phyloP scores from a whole-genome alignment of 1,284 basidiomycete genomes.

The Salmacisia buchloeana region DNA sequence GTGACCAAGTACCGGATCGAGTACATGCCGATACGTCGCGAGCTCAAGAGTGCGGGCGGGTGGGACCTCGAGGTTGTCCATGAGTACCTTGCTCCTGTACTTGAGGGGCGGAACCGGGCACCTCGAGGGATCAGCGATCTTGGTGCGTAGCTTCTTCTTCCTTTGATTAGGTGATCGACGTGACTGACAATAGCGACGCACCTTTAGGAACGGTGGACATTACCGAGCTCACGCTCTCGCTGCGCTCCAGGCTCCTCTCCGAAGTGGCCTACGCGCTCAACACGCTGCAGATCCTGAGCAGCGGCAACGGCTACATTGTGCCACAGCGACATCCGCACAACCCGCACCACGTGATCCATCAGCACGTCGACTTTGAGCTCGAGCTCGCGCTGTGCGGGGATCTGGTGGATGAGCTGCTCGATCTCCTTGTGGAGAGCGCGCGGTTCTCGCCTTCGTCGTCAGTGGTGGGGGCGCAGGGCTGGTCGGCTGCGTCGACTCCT shows the following conservation, averaged over 20 bases:
- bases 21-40: slow-evolving; percentile 75
- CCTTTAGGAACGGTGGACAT: slow-evolving; percentile 68
- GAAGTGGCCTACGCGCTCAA: slow-evolving; percentile 87
- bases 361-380: slow-evolving; percentile 57
- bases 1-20: slow-evolving; percentile 73
- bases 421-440: slow-evolving; percentile 70
- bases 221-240: slow-evolving; percentile 77
- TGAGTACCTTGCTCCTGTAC: slow-evolving; percentile 58
- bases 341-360: slow-evolving; percentile 44
- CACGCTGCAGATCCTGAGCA: slow-evolving; percentile 76
- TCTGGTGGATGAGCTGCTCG: slow-evolving; percentile 77
- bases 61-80: slow-evolving; percentile 72
- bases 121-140: slow-evolving; percentile 71
- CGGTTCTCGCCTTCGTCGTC: slow-evolving; percentile 59
- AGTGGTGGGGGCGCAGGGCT: slow-evolving; percentile 52
- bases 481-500: slow-evolving; percentile 18
- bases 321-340: slow-evolving; percentile 24
- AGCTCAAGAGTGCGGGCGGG: slow-evolving; percentile 74
- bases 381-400: slow-evolving; percentile 70
- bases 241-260: slow-evolving; percentile 73
- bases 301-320: slow-evolving; percentile 51
- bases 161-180: background rate
- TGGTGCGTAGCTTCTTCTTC: slow-evolving; percentile 50
- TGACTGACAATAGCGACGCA: background rate
- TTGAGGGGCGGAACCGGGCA: slow-evolving; percentile 56